A percentile compares a stretch with the other conserved stretches of the same genome.
Evolutionary conservation across 768 basidiomycete genomes (phyloP).

Genomic region (Holtermanniella nyarrowii): DNA sequence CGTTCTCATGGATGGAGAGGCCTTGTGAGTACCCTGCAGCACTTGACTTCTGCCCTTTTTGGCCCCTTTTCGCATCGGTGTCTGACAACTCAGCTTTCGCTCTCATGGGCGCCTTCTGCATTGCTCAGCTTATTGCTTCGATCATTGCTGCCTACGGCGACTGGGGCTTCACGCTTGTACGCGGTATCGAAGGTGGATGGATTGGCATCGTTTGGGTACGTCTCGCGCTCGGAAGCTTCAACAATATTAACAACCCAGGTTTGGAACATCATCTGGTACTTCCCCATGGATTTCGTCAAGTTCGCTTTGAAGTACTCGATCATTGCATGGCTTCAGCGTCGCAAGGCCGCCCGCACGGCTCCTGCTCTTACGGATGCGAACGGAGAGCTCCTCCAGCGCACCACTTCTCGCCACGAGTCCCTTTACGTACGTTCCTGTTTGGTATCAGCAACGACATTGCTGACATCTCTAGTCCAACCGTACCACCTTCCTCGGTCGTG

Average conservation of each 20-base stretch:
- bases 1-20: constrained; percentile 40
- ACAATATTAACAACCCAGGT: constrained; percentile 20
- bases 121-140: constrained; percentile 87
- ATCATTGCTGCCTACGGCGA: constrained; percentile 89
- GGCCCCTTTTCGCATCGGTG: background rate
- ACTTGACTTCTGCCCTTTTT: too few relatives aligned
- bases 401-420: constrained; percentile 84
- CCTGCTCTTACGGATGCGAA: constrained; percentile 46
- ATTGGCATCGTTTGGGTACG: constrained; percentile 96
- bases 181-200: constrained; percentile 77
- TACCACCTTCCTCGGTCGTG: constrained; percentile 82
- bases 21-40: too few relatives aligned
- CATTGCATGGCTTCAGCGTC: constrained; percentile 71
- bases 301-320: constrained; percentile 90
- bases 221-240: constrained; percentile 35
- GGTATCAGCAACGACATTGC: too few relatives aligned
- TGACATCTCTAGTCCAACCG: too few relatives aligned
- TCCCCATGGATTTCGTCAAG: constrained; percentile 91
- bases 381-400: constrained; percentile 70
- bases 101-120: constrained; percentile 76
- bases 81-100: too few relatives aligned
- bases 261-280: constrained; percentile 90
- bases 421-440: too few relatives aligned
- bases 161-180: constrained; percentile 87
- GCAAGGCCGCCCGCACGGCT: constrained; percentile 39